These are phyloP conservation scores for Scedosporium minutisporum DNA, from an alignment of 2,329 filamentous ascomycete species.

Conservation along the genomic window DNA sequence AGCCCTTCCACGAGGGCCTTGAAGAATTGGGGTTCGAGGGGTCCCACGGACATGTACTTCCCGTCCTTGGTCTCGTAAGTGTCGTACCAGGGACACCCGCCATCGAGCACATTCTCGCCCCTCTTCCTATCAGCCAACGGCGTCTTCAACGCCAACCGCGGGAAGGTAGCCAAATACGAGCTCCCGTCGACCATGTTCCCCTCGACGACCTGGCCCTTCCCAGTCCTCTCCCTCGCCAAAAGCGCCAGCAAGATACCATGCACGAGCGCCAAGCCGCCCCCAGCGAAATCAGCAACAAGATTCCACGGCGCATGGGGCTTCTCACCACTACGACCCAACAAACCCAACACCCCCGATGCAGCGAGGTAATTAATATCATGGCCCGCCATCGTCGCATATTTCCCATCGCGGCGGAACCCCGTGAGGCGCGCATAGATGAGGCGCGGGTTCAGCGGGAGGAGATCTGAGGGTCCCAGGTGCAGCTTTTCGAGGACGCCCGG, in stretches of 20 bases:
- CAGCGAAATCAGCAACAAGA: constrained; percentile 82
- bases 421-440: constrained; percentile 81
- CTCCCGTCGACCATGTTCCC: constrained; percentile 94
- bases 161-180: constrained; percentile 69
- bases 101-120: constrained; percentile 72
- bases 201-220: constrained; percentile 79
- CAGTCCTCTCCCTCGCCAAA: constrained; percentile 51
- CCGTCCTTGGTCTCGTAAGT: constrained; percentile 79
- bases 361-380: constrained; percentile 97
- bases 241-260: constrained; percentile 76
- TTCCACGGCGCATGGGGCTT: constrained; percentile 75
- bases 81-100: constrained; percentile 80
- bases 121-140: constrained; percentile 53
- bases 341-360: constrained; percentile 66
- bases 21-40: constrained; percentile 84
- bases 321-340: constrained; percentile 62
- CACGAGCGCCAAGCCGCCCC: constrained; percentile 74
- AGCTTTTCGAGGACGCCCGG: constrained; percentile 83
- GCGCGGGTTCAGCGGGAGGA: constrained; percentile 59
- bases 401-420: constrained; percentile 79
- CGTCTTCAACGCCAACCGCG: constrained; percentile 56
- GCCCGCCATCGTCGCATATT: constrained; percentile 79
- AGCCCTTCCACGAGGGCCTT: constrained; percentile 56
- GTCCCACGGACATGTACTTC: constrained; percentile 77
- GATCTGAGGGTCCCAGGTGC: constrained; percentile 61